Evolutionary conservation across 2,329 filamentous ascomycete species (phyloP), one percentile per base, ranked within the genome.

Genomic region (Ascochyta koolunga): DNA sequence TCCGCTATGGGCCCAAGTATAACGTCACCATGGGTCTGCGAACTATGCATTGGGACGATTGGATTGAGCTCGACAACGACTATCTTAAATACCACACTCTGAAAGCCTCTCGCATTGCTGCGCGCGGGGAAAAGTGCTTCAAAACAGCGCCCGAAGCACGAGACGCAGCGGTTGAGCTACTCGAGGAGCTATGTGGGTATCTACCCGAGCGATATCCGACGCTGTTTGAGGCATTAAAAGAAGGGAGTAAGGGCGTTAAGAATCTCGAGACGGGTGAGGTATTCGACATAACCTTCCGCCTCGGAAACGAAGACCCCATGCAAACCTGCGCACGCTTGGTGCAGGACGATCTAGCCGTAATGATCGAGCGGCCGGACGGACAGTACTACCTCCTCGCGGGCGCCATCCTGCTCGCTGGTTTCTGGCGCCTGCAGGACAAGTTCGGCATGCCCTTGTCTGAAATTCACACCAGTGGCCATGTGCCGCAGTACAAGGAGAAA

Each of bases 61-160:
- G 90, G 90, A 91, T 93, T 66, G 89, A 96, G 74, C 83, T 96
- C 22, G 91, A 96, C 75, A 93, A 89, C 67, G 83, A 93, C 40
- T 96, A 85, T 70, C 81, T 86, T 1, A 84, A 83, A 47, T 96
- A 82, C 70, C 90, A 96, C 74, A 81, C 81, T 27, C 83, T 88
- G 60, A 96, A 96, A 74, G 81, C 83, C 1, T 77, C 78, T 13
- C 84, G 91, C 0, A 89, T 96, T 41, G 65, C 70, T 13, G 85
- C 90, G 58, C 83, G 90, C 0, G 89, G 86, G 0, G 58, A 74
- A 0, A 89, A 88, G 71, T 91, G 89, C 76, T 87, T 85, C 67
- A 76, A 76, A 13, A 93, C 90, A 0, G 83, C 86, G 2, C 87
- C 89, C 0, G 83, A 89, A 57, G 89, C 89, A 1, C 88, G 83